Conservation (phyloP, 1,284 basidiomycete genomes). For the Marasmius sp. region DNA sequence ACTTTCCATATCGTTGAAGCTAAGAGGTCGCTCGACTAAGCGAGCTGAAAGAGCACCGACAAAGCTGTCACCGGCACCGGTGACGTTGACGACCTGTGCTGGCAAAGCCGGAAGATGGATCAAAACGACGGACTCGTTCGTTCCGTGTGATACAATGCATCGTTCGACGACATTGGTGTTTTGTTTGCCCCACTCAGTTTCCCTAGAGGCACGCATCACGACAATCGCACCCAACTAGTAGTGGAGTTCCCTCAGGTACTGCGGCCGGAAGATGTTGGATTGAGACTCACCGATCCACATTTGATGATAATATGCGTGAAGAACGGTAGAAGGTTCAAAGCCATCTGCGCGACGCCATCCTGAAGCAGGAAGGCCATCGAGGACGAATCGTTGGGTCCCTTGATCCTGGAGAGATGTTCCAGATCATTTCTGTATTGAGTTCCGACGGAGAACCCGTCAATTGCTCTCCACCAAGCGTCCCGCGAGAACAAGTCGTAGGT, state of each 20-base stretch:
- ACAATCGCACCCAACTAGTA: constrained; percentile 56
- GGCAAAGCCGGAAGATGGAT: constrained; percentile 68
- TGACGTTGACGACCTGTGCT: constrained; percentile 68
- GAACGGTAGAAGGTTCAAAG: constrained; percentile 76
- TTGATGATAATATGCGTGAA: constrained; percentile 84
- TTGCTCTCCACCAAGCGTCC: constrained; percentile 60
- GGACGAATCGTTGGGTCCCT: constrained; percentile 38
- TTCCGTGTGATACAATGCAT: constrained; percentile 52
- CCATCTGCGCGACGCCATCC: constrained; percentile 75
- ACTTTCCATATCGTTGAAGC: constrained; percentile 44
- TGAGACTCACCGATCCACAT: constrained; percentile 48
- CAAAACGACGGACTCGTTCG: constrained; percentile 54
- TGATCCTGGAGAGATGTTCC: constrained; percentile 52
- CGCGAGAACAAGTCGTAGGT: constrained; percentile 51
- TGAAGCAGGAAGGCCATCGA: constrained; percentile 63
- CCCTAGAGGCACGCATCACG: constrained; percentile 53
- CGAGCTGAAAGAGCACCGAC: constrained; percentile 74
- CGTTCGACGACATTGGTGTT: constrained; percentile 46
- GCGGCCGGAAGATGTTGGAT: not conserved
- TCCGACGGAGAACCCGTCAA: constrained; percentile 64
- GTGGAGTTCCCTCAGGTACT: not conserved
- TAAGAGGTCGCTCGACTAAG: constrained; percentile 42
- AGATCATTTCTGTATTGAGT: constrained; percentile 65
- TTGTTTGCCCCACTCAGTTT: constrained; percentile 47
- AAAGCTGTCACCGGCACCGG: constrained; percentile 89